Conservation (phyloP, 179 eudicot genomes). For the Beta lomatogona region DNA sequence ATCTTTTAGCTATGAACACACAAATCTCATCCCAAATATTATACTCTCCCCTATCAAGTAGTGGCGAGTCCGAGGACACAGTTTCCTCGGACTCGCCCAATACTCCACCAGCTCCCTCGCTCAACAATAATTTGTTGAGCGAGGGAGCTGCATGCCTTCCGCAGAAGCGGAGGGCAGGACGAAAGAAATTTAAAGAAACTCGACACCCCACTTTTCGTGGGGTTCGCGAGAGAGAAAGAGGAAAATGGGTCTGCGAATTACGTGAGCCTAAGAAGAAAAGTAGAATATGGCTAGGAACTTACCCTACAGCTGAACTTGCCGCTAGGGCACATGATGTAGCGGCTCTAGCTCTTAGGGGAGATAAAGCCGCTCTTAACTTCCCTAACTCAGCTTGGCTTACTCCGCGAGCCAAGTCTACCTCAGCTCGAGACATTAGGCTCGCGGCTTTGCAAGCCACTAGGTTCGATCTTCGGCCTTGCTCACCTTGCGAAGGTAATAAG, state of each 20-base stretch:
- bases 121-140: neutral
- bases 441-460: conserved; percentile 55
- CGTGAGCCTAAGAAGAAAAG: conserved; percentile 50
- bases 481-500: neutral
- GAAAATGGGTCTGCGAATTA: conserved; percentile 63
- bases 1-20: neutral
- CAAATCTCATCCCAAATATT: neutral
- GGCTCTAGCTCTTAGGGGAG: conserved; percentile 50
- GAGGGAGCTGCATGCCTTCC: neutral
- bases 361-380: conserved; percentile 47
- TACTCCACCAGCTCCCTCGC: neutral
- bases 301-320: conserved; percentile 54
- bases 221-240: conserved; percentile 46
- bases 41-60: conserved; percentile 10
- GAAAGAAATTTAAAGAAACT: conserved; percentile 51
- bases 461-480: neutral
- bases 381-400: conserved; percentile 43
- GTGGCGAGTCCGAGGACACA: conserved; percentile 20
- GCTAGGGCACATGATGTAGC: conserved; percentile 67
- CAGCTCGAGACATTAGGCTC: conserved; percentile 47
- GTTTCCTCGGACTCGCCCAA: conserved; percentile 17
- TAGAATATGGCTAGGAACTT: conserved; percentile 72
- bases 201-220: conserved; percentile 55
- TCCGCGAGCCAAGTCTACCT: conserved; percentile 47
- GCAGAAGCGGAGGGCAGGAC: conserved; percentile 43